phyloP scores from a whole-genome alignment of 2,329 filamentous ascomycete species.

The Chalaropsis thielavioides region DNA sequence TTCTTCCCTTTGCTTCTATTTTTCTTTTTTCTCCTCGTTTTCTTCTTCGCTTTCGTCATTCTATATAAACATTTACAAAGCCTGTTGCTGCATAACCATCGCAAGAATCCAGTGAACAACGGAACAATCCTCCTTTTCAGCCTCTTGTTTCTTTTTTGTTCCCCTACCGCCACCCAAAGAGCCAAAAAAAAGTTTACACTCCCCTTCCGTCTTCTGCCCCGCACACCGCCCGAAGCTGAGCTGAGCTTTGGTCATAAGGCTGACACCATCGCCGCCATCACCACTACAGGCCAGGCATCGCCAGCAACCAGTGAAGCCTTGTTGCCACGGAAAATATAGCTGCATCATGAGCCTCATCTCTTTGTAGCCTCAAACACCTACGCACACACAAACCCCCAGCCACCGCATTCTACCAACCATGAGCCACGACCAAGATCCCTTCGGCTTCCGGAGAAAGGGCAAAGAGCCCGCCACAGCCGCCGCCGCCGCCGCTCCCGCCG shows the following conservation, averaged over 20 bases:
- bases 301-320: no score
- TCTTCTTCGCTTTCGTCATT: not conserved
- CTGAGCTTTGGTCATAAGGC: not conserved
- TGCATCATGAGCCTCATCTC: not conserved
- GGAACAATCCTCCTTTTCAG: not conserved
- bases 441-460: slow-evolving; percentile 6
- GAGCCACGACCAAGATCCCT: slow-evolving; percentile 8
- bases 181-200: no score
- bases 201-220: not conserved
- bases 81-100: slow-evolving; percentile 1
- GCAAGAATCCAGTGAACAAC: not conserved
- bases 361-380: not conserved
- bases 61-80: not conserved
- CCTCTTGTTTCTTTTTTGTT: no score
- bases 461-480: slow-evolving; percentile 21
- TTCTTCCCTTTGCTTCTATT: not conserved
- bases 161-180: not conserved
- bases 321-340: not conserved
- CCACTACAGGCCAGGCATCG: no score
- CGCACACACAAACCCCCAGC: not conserved
- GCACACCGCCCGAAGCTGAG: not conserved
- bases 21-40: not conserved
- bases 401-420: not conserved
- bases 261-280: not conserved
- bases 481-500: slow-evolving; percentile 19